A percentile compares a stretch with the other conserved stretches of the same genome.
These are phyloP conservation scores for Patellifolia procumbens DNA, from an alignment of 179 eudicot genomes.

Conservation along the genomic window DNA sequence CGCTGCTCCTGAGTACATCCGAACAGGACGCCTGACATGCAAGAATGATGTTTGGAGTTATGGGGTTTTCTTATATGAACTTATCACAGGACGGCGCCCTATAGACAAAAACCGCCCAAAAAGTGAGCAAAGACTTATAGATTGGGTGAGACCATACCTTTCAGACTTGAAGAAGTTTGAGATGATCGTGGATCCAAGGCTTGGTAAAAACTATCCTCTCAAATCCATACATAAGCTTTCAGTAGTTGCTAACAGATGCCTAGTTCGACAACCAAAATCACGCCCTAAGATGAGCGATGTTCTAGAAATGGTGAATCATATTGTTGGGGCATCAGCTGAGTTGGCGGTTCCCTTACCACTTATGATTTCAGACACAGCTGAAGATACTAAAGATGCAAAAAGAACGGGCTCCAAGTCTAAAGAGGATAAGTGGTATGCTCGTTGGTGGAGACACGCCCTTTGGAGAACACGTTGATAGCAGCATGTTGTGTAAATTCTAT, in stretches of 20 bases:
- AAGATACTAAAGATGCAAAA: slow-evolving; percentile 23
- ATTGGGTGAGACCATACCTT: slow-evolving; percentile 82
- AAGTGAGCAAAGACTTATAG: slow-evolving; percentile 75
- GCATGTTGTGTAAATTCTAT: not conserved
- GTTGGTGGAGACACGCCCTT: slow-evolving; percentile 33
- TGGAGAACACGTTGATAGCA: slow-evolving; percentile 14
- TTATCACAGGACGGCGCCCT: slow-evolving; percentile 86
- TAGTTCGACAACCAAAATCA: slow-evolving; percentile 61
- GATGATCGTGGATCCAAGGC: slow-evolving; percentile 77
- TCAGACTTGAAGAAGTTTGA: slow-evolving; percentile 70
- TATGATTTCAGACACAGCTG: slow-evolving; percentile 24
- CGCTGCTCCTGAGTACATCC: slow-evolving; percentile 92
- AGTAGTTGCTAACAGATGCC: slow-evolving; percentile 76
- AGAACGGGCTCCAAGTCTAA: slow-evolving; percentile 20
- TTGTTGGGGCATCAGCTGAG: slow-evolving; percentile 55
- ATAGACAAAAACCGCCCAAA: slow-evolving; percentile 80
- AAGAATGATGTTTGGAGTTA: slow-evolving; percentile 92
- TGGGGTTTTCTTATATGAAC: slow-evolving; percentile 90
- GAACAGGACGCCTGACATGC: slow-evolving; percentile 81
- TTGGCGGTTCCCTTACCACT: slow-evolving; percentile 36
- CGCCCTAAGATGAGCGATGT: slow-evolving; percentile 97
- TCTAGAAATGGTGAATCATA: slow-evolving; percentile 58
- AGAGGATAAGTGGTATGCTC: slow-evolving; percentile 33
- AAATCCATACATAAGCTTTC: slow-evolving; percentile 79
- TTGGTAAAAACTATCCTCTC: slow-evolving; percentile 49